Percentiles rank a stretch among this genome's conserved stretches.
phyloP scores from a whole-genome alignment of 2,329 filamentous ascomycete species.

The Endothia cerciana region DNA sequence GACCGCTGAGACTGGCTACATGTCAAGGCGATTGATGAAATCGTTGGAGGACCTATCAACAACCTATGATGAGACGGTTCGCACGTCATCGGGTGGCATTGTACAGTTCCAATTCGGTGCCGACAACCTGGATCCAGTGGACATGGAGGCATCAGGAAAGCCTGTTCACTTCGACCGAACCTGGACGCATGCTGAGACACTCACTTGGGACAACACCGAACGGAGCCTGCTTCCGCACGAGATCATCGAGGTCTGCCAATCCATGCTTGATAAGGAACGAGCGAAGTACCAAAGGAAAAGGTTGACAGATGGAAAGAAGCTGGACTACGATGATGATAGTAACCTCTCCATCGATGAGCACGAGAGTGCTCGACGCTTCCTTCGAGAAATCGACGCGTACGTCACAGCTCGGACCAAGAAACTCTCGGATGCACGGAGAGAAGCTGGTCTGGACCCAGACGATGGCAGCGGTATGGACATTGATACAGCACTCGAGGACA shows the following conservation, averaged over 20 bases:
- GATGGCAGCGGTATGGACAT: conserved; percentile 38
- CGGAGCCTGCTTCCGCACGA: conserved; percentile 73
- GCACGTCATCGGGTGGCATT: conserved; percentile 84
- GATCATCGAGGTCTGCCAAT: conserved; percentile 69
- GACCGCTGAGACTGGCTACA: conserved; percentile 98
- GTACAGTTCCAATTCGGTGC: conserved; percentile 98
- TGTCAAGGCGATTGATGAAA: conserved; percentile 98
- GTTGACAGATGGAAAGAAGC: conserved; percentile 62
- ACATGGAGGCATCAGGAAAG: conserved; percentile 94
- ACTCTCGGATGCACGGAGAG: conserved; percentile 57
- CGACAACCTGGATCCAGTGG: conserved; percentile 91
- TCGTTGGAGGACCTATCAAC: conserved; percentile 93
- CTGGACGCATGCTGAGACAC: conserved; percentile 77
- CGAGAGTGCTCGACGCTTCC: conserved; percentile 82
- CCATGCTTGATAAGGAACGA: conserved; percentile 70
- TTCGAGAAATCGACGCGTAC: conserved; percentile 76
- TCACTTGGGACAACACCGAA: conserved; percentile 81
- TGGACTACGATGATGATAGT: conserved; percentile 72
- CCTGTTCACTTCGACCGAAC: conserved; percentile 92
- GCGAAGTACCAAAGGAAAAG: conserved; percentile 64
- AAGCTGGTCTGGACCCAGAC: conserved; percentile 53
- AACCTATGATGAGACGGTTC: conserved; percentile 91
- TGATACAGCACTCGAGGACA: conserved; percentile 32
- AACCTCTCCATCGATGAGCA: conserved; percentile 74
- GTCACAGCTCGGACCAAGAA: conserved; percentile 65